phyloP scores from a whole-genome alignment of 768 basidiomycete genomes.

The Lactarius pseudohatsudake region DNA sequence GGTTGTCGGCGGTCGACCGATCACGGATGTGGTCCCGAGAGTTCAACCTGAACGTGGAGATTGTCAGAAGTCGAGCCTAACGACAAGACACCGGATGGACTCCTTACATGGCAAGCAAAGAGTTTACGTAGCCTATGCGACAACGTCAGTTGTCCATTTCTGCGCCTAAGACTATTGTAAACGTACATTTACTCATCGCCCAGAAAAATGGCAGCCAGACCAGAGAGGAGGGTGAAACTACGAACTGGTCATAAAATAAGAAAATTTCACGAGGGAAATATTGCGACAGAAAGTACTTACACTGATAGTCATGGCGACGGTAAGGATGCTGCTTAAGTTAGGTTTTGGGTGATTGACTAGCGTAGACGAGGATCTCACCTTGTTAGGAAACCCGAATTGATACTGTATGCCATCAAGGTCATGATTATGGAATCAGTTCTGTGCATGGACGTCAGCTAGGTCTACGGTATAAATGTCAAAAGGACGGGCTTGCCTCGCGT shows the following conservation, averaged over 20 bases:
- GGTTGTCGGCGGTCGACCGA: not conserved
- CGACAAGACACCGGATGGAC: not conserved
- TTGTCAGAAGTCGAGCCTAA: not conserved
- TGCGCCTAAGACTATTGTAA: not conserved
- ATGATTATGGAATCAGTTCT: conserved; percentile 1
- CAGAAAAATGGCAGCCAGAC: not conserved
- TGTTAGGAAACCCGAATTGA: not conserved
- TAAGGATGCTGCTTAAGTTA: not conserved
- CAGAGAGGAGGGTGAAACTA: not conserved
- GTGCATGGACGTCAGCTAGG: not conserved
- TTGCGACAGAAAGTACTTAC: not conserved
- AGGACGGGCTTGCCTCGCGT: not conserved
- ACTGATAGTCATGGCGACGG: not conserved
- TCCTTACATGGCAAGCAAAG: not conserved
- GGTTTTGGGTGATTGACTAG: not conserved
- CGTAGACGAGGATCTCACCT: not conserved
- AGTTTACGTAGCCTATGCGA: not conserved
- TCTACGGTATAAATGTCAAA: not conserved
- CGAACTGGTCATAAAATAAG: not conserved
- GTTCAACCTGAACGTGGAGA: not conserved
- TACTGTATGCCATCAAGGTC: not conserved
- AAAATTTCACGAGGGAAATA: not conserved
- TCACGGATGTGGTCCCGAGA: not conserved
- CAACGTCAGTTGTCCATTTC: not conserved
- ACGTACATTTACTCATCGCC: not conserved